Base-by-base conservation (phyloP, 2,329 filamentous ascomycete species). In the Metarhizium robertsii region DNA sequence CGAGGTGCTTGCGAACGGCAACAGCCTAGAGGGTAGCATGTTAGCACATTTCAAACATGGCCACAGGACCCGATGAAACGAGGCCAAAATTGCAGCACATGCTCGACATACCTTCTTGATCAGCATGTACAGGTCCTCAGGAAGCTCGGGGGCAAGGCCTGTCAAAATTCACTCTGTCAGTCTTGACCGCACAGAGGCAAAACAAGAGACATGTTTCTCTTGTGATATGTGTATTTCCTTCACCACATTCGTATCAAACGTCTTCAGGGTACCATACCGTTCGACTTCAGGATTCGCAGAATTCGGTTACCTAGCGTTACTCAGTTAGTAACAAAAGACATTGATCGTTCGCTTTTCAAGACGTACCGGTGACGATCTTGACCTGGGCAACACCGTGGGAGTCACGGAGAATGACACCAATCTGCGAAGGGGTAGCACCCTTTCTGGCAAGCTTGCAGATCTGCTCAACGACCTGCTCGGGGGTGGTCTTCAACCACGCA, bases 51-150 rank as follows among this genome's bases (percentile, higher is more conserved):
- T 11, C n/a, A 25, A 13, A 30, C 45, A 48, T 30, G 45, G 7
- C 5, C 10, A 6, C 6, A 4, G 43, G 18, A 8, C 7, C 6
- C n/a, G 18, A 46, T 2, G 32, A 34, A 34, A 34, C 32, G 32
- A 34, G 2, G 11, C 32, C 32, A 34, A 20, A 10, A 16, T 18
- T 6, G n/a, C 25, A 11, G 8, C 14, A 25, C 4, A 14, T 16
- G 25, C 50, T 30, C 32, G 32, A 11, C 18, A 59, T 74, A 95
- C 92, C 91, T 99, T 99, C 89, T 96, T 96, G 90, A 97, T 97
- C 77, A 97, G 84, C 89, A 96, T 95, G 88, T 97, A 99, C 67
- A 97, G 88, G 79, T 99, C 94, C 86, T 99, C 94, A 74, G 95
- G 94, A 70, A 99, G 87, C 77, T 97, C 92, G 75, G 95, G 94